Evolutionary conservation across 495 filamentous ascomycete genomes (phyloP), one percentile per base, ranked within the genome.

Genomic region (Annulohypoxylon bovei): DNA sequence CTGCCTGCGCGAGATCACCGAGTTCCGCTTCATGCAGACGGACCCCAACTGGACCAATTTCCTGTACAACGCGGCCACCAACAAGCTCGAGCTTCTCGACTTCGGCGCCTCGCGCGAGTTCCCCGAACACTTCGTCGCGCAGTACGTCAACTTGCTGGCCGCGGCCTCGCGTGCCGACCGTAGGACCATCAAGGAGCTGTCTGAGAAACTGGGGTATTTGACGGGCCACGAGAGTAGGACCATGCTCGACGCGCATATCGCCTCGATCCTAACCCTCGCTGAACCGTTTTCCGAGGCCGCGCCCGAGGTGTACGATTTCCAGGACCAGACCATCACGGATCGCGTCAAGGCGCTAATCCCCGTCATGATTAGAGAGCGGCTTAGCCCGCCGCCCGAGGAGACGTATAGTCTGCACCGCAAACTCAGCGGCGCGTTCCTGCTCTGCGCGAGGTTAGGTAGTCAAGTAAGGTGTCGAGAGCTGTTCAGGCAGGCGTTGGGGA

Each of bases 11-110:
- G 95, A 99, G 78, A 93, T 98, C 73, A 88, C 86, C 59, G 92
- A 97, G 72, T 99, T 97, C 84, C 87, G 83, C 44, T 99, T 95
- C 84, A 99, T 99, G 95, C 95, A 99, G 81, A 98, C 95, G 25
- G 95, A 99, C 80, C 95, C 95, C 18, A 99, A 99, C 83, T 99
- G 96, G 95, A 98, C 96, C n/a, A 99, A 99, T 76, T 99, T 99
- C 82, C 83, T 98, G 27, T 98, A 92, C 83, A 97, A 99, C 76
- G 79, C 86, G 0, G 56, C 80, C 6, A 89, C 87, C 1, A 81
- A 89, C 57, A 91, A 88, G 72, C 88, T 99, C 5, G 94, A 98
- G 79, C 89, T 99, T 9, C 89, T 99, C 52, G 95, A 99, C 78
- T 99, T 99, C 76, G 95, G 95, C 66, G 95, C 95, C 28, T 92